These are phyloP conservation scores for Penicillium concentricum DNA, from an alignment of 2,329 filamentous ascomycete genomes.

Conservation along the genomic window DNA sequence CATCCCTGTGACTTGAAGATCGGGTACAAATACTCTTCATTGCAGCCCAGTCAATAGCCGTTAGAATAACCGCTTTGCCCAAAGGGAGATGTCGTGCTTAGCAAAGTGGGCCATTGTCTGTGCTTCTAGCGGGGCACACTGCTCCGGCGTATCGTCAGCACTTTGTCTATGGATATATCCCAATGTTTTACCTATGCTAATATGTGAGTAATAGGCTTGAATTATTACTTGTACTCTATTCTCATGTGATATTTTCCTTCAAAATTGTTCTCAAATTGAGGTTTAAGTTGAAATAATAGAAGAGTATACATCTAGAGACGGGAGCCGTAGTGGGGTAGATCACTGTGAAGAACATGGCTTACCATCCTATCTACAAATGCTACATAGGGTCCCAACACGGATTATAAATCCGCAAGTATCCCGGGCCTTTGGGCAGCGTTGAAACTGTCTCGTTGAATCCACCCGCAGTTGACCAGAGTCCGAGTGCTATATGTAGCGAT, in stretches of 20 bases:
- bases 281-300: too few species aligned
- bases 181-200: too few species aligned
- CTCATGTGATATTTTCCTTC: too few species aligned
- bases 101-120: conserved; percentile 1
- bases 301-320: not conserved
- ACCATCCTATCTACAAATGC: not conserved
- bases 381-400: not conserved
- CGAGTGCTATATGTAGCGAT: not conserved
- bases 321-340: not conserved
- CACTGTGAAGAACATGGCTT: not conserved
- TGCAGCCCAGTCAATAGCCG: conserved; percentile 10
- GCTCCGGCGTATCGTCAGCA: conserved; percentile 1
- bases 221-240: not conserved
- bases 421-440: too few species aligned
- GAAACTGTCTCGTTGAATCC: too few species aligned
- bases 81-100: not conserved
- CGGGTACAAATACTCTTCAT: not conserved
- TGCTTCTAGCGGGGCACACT: conserved; percentile 7
- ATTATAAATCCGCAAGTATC: not conserved
- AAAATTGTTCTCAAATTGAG: too few species aligned
- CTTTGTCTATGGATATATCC: not conserved
- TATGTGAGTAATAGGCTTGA: too few species aligned
- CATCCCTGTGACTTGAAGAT: not conserved
- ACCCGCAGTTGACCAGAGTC: not conserved
- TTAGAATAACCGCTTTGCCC: conserved; percentile 9